Percentiles rank a stretch among this genome's conserved stretches.
Evolutionary conservation across 2,329 filamentous ascomycete genomes (phyloP).

Genomic region (Phialemonium atrogriseum): DNA sequence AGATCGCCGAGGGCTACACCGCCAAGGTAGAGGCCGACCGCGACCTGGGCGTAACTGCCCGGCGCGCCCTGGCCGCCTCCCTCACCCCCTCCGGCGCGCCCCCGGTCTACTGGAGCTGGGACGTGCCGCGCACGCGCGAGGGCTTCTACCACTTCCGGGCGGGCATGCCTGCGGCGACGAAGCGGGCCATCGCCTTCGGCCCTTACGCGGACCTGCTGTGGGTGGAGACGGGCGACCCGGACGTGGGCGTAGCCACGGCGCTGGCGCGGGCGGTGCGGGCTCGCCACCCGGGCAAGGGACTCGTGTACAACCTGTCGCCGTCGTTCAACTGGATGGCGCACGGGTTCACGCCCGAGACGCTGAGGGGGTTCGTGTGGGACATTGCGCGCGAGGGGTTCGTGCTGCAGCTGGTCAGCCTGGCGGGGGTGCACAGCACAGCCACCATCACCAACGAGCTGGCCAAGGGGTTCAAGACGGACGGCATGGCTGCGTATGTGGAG

Average conservation of each 20-base stretch:
- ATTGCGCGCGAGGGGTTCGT: conserved; percentile 80
- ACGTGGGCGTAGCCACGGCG: conserved; percentile 64
- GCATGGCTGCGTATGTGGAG: conserved; percentile 97
- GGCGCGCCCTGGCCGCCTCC: conserved; percentile 62
- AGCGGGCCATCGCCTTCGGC: conserved; percentile 84
- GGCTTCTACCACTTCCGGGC: conserved; percentile 88
- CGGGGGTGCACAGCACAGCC: conserved; percentile 58
- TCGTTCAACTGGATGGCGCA: conserved; percentile 99
- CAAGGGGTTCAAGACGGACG: conserved; percentile 74
- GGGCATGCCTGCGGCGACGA: conserved; percentile 79
- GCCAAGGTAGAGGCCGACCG: conserved; percentile 50
- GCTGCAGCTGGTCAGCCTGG: conserved; percentile 58
- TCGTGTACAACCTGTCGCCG: conserved; percentile 94
- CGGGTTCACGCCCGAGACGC: conserved; percentile 73
- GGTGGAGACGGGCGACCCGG: conserved; percentile 92
- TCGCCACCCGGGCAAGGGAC: conserved; percentile 67
- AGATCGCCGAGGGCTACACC: conserved; percentile 59
- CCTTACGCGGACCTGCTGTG: conserved; percentile 92
- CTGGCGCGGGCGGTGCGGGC: conserved; percentile 71
- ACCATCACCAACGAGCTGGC: conserved; percentile 66
- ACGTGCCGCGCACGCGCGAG: conserved; percentile 85
- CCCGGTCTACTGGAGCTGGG: conserved; percentile 73
- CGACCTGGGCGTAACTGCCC: conserved; percentile 69
- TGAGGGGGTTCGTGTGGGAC: conserved; percentile 95
- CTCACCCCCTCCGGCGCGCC: conserved; percentile 52